phyloP scores from a whole-genome alignment of 192 early-diverging fungal species.

The Dimargaris cristalligena region DNA sequence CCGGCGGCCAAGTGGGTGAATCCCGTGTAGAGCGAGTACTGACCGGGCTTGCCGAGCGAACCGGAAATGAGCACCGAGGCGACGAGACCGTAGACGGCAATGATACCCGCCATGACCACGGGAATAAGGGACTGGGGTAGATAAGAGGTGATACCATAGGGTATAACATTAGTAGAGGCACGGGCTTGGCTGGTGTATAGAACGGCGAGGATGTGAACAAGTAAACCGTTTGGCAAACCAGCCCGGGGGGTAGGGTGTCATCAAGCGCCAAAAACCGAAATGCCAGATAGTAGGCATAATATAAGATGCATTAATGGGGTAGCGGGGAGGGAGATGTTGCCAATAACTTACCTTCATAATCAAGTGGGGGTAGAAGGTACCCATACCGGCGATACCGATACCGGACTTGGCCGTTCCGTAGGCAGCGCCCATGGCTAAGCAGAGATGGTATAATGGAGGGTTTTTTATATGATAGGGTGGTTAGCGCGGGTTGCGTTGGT shows the following conservation, averaged over 20 bases:
- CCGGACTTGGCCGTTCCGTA: conserved; percentile 97
- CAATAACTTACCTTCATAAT: conserved; percentile 46
- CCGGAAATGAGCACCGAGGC: conserved; percentile 82
- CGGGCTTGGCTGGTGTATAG: not conserved
- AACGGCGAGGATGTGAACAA: no score
- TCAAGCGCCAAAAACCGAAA: no score
- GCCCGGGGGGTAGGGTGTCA: no score
- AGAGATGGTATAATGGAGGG: no score
- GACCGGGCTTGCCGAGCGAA: conserved; percentile 24
- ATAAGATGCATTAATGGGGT: not conserved
- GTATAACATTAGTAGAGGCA: conserved; percentile 2
- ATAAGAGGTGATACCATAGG: not conserved
- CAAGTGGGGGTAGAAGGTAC: conserved; percentile 84
- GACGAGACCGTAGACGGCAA: conserved; percentile 95
- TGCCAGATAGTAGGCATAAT: not conserved
- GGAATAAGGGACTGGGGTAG: conserved; percentile 56
- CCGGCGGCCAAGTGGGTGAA: conserved; percentile 91
- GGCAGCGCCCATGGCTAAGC: conserved; percentile 86
- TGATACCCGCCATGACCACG: conserved; percentile 98
- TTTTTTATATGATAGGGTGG: no score
- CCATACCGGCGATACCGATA: conserved; percentile 87
- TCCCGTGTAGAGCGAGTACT: conserved; percentile 36
- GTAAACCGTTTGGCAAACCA: no score
- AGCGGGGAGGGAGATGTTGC: not conserved
- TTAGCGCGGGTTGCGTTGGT: no score